Percentiles rank a stretch among this genome's conserved stretches.
Evolutionary conservation across 176 grass and related monocot species (phyloP).

Genomic region (Phoenix dactylifera): DNA sequence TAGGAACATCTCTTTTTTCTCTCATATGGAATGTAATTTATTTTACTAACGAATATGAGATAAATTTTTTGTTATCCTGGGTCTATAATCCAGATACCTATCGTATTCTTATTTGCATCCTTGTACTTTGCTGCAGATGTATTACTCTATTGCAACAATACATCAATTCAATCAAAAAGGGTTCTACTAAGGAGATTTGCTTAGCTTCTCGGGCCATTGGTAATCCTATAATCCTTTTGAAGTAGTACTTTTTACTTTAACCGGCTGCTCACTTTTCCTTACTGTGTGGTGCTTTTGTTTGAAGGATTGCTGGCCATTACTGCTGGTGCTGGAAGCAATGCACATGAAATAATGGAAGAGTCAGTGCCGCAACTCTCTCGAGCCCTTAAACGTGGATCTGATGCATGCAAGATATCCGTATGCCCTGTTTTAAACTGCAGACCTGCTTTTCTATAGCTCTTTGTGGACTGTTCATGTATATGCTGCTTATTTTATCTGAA

Average conservation of each 20-base stretch:
- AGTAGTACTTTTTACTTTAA: neutral
- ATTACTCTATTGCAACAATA: conserved; percentile 65
- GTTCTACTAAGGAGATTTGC: conserved; percentile 58
- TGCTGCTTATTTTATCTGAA: too few relatives aligned
- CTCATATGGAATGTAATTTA: too few relatives aligned
- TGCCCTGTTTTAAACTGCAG: neutral
- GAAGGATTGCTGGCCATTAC: conserved; percentile 64
- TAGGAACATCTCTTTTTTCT: too few relatives aligned
- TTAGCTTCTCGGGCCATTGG: conserved; percentile 62
- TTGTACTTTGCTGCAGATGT: conserved; percentile 39
- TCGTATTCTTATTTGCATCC: conserved; percentile 2
- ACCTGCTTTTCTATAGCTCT: too few relatives aligned
- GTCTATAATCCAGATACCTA: too few relatives aligned
- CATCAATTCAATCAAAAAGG: conserved; percentile 67
- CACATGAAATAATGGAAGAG: conserved; percentile 71
- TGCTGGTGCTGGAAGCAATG: conserved; percentile 35
- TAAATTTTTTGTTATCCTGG: too few relatives aligned
- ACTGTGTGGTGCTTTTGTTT: conserved; percentile 6
- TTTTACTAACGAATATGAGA: too few relatives aligned
- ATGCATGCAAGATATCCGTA: conserved; percentile 58
- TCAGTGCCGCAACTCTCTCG: conserved; percentile 44
- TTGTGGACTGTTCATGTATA: too few relatives aligned
- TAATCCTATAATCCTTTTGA: conserved; percentile 11
- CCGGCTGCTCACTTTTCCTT: neutral
- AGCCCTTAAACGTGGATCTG: conserved; percentile 43